Base-by-base conservation (phyloP, 2,329 filamentous ascomycete genomes). In the Septoria petroselini region DNA sequence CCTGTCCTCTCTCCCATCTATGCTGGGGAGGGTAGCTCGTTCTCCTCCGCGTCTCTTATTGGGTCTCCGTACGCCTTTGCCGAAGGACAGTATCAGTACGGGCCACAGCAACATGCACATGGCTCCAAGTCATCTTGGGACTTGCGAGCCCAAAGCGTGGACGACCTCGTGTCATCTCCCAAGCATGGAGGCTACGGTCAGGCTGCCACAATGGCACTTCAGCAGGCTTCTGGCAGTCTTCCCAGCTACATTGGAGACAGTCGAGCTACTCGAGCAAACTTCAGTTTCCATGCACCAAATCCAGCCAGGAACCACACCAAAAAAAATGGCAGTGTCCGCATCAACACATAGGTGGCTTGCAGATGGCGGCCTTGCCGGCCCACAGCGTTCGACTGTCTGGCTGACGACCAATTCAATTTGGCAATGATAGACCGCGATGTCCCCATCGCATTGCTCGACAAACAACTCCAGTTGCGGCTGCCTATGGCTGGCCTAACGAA, bases 1-100 rank as follows among this genome's bases (percentile, higher is more conserved):
- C 37, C 41, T 12, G 30, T 47, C 18, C 43, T 54, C 25, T 54
- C 52, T 23, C 43, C 52, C 2, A 31, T 53, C 11, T 41, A 41
- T n/a, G 49, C 53, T 27, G 38, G 42, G 2, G 41, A 55, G 23
- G 45, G 41, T 19, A 34, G 49, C 8, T 23, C 23, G 14, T 41
- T 47, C 3, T 29, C 29, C 8, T 52, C 50, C 7, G 41, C 39
- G 3, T 55, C 53, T 4, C 50, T 48, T 34, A 14, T 50, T 7
- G 42, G 42, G 23, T 50, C 52, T 19, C 52, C 50, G 9, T 30
- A 33, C 15, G 35, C 39, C 25, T 37, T 34, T 14, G 38, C 30
- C 17, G 33, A 35, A 17, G 23, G 39, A 21, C 23, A 33, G 21
- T n/a, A 27, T 30, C 30, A 6, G 14, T 7, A 7, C 12, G 17